Evolutionary conservation across 257 asterid genomes (phyloP).

Genomic region (Forsythia viridissima): DNA sequence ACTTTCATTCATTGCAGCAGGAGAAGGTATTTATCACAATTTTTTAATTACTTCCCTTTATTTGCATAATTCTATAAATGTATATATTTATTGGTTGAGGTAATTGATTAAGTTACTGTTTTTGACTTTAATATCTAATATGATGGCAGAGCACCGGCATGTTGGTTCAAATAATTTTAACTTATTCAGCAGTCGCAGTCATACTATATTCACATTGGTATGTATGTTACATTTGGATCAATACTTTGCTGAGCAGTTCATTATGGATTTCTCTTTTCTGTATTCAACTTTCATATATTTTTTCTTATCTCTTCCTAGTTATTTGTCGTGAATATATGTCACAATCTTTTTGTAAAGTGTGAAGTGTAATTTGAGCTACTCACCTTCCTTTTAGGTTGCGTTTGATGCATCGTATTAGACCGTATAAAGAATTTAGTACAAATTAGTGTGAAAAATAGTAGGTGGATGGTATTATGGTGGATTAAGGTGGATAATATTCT

Average conservation of each 20-base stretch:
- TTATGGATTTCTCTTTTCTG: constrained; percentile 1
- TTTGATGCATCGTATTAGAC: background rate
- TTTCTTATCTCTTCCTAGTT: constrained; percentile 5
- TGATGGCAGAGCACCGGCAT: constrained; percentile 86
- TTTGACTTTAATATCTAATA: constrained; percentile 6
- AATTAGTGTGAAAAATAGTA: background rate
- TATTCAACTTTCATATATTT: constrained; percentile 12
- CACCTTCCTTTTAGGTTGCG: constrained; percentile 3
- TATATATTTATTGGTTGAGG: constrained; percentile 1
- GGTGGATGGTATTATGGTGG: background rate
- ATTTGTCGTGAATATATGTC: background rate
- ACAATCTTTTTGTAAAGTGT: constrained; percentile 1
- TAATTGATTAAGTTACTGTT: constrained; percentile 2
- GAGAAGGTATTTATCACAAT: constrained; percentile 54
- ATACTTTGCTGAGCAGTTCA: constrained; percentile 17
- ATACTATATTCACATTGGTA: constrained; percentile 96
- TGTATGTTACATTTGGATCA: constrained; percentile 22
- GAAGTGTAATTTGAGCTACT: background rate
- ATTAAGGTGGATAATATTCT: background rate
- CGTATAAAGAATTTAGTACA: background rate
- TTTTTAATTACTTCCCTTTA: constrained; percentile 18
- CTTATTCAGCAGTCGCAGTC: constrained; percentile 98
- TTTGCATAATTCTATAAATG: background rate
- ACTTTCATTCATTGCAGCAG: constrained; percentile 88
- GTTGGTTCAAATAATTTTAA: constrained; percentile 97